Evolutionary conservation across 768 basidiomycete species (phyloP), one percentile per base, ranked within the genome.

Genomic region (Nidularia pulvinata): DNA sequence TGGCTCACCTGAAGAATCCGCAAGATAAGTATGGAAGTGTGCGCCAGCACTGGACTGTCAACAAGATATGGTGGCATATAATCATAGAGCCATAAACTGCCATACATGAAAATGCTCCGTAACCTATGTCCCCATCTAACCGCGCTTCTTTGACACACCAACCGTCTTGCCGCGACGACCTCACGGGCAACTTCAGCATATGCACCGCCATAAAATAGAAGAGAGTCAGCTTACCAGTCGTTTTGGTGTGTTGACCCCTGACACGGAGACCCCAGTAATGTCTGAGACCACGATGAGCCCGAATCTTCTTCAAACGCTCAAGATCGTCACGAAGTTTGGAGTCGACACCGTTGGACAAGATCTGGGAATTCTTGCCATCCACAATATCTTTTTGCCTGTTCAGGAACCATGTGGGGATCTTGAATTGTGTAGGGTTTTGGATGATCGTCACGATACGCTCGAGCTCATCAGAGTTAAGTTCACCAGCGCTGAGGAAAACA

Each of bases 391-490:
- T 93, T 73, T 98, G 97, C 75, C 97, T 93, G 85, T 98, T 99
- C 72, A 98, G 75, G 85, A 99, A 98, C 96, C 96, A 99, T 42
- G 86, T 84, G 14, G 97, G 97, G 71, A 99, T 97, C 83, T 99
- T 99, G 88, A 96, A 99, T 73, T 98, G 96, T 6, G 91, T 90
- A 33, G 97, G 97, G 78, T 95, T 98, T 79, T 98, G 97, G 72
- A 99, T 96, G 75, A 99, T 98, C 55, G 92, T 98, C 61, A 99
- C 97, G 61, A 99, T 83, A 54, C 97, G 94, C 79, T 99, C 97
- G 51, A 99, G 88, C 76, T 99, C 97, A 46, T 46, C 45, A n/a
- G 45, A 46, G 7, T 46, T 46, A 11, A 46, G 45, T 2, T 46
- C 45, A 30, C 45, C 45, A 46, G 45, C 45, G 10, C 45, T 46